Evolutionary conservation across 129 eudicot genomes (phyloP).

Genomic region (Chrysanthemum lavandulifolium): DNA sequence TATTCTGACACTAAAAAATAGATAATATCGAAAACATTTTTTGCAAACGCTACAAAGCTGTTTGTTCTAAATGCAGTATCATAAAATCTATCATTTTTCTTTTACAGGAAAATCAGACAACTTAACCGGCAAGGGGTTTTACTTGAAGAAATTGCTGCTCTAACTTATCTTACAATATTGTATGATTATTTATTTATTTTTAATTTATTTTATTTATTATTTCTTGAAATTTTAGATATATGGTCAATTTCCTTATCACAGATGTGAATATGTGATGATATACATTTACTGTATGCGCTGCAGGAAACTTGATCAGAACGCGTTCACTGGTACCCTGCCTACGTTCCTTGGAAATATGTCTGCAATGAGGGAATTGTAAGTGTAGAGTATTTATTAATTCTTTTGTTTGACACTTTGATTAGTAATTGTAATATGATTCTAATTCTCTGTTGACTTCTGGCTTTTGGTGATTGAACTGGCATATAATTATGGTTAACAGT

Average conservation of each 20-base stretch:
- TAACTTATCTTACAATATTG: slow-evolving; percentile 46
- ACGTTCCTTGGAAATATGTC: slow-evolving; percentile 58
- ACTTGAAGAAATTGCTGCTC: slow-evolving; percentile 43
- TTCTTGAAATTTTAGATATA: background rate
- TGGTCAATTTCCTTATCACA: slow-evolving; percentile 3
- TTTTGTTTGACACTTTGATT: background rate
- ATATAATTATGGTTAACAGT: too few species aligned
- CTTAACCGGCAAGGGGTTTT: slow-evolving; percentile 43
- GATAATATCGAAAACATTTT: too few species aligned
- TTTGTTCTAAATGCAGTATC: too few species aligned
- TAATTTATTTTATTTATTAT: too few species aligned
- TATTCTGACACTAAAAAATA: too few species aligned
- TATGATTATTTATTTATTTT: slow-evolving; percentile 25
- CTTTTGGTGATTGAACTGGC: too few species aligned
- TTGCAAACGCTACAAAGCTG: too few species aligned
- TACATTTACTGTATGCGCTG: slow-evolving; percentile 15
- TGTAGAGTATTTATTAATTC: background rate
- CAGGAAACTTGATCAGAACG: slow-evolving; percentile 55
- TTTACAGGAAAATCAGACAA: slow-evolving; percentile 42
- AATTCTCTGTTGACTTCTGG: too few species aligned
- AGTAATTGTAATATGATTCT: too few species aligned
- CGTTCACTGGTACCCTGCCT: slow-evolving; percentile 65
- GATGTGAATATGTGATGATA: slow-evolving; percentile 4
- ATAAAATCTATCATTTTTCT: slow-evolving; percentile 6
- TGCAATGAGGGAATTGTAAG: slow-evolving; percentile 34